Evolutionary conservation across 2,329 filamentous ascomycete species (phyloP).

Genomic region (Lasiodiplodia hormozganensis): DNA sequence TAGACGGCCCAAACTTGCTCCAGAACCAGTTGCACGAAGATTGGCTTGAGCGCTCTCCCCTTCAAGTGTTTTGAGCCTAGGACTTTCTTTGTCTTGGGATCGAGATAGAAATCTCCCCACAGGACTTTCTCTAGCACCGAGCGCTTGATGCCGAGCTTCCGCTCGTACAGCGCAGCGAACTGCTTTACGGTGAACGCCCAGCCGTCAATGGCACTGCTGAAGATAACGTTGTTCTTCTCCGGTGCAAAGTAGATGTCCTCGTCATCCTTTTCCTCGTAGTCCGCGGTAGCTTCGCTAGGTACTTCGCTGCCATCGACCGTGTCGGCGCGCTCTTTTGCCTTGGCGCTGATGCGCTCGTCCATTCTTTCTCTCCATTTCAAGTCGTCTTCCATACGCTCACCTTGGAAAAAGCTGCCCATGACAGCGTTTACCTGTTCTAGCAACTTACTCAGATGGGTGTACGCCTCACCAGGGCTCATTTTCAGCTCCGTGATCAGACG

Average conservation of each 20-base stretch:
- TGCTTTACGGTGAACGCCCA: conserved; percentile 98
- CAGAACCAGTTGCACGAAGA: conserved; percentile 96
- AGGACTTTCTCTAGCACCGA: conserved; percentile 88
- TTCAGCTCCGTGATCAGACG: conserved; percentile 91
- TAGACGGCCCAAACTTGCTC: conserved; percentile 98
- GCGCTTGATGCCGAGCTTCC: conserved; percentile 94
- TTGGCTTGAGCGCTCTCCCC: conserved; percentile 87
- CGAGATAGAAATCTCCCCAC: conserved; percentile 96
- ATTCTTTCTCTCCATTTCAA: conserved; percentile 93
- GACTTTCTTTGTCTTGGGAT: conserved; percentile 95
- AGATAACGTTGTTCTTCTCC: conserved; percentile 98
- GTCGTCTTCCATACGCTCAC: conserved; percentile 98
- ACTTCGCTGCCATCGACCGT: conserved; percentile 55
- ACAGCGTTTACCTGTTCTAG: conserved; percentile 97
- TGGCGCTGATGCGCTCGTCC: conserved; percentile 82
- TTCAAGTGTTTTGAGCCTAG: conserved; percentile 91
- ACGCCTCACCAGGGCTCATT: conserved; percentile 89
- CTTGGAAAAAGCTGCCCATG: conserved; percentile 95
- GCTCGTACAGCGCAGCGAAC: conserved; percentile 92
- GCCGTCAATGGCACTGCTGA: conserved; percentile 96
- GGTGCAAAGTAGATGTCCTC: conserved; percentile 98
- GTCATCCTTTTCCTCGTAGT: conserved; percentile 90
- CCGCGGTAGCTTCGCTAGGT: conserved; percentile 56
- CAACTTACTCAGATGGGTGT: conserved; percentile 85
- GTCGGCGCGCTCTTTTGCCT: conserved; percentile 59